These are phyloP conservation scores for Macrocybe gigantea DNA, from an alignment of 768 basidiomycete genomes.

Conservation along the genomic window DNA sequence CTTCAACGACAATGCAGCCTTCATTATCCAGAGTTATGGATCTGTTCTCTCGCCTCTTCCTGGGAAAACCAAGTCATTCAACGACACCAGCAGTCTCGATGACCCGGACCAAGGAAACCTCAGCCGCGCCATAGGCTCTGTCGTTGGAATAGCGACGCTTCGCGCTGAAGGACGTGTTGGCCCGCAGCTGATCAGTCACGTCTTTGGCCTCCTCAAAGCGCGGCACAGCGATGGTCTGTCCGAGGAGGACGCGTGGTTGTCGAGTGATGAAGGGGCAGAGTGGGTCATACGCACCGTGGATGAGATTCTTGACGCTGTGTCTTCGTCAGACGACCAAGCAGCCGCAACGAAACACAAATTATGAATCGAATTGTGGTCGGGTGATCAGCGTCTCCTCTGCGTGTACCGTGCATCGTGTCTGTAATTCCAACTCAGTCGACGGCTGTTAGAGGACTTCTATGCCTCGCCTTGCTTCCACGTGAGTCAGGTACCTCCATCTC, in stretches of 20 bases:
- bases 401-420: constrained; percentile 33
- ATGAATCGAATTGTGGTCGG: constrained; percentile 34
- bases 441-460: constrained; percentile 10
- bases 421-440: constrained; percentile 24
- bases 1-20: constrained; percentile 39
- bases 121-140: constrained; percentile 77
- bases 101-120: constrained; percentile 76
- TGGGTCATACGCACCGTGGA: constrained; percentile 87
- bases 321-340: constrained; percentile 37
- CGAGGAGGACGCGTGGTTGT: constrained; percentile 74
- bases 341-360: constrained; percentile 49
- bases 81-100: constrained; percentile 29
- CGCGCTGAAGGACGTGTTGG: constrained; percentile 82
- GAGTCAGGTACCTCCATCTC: constrained; percentile 19
- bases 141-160: constrained; percentile 80
- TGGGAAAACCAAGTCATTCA: constrained; percentile 40
- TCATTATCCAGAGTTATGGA: constrained; percentile 86
- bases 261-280: constrained; percentile 81
- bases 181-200: constrained; percentile 84
- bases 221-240: constrained; percentile 52
- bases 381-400: constrained; percentile 26
- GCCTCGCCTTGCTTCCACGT: constrained; percentile 31
- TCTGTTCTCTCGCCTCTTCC: constrained; percentile 71
- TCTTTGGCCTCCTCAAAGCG: constrained; percentile 87
- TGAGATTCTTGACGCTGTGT: constrained; percentile 70